Conservation (phyloP, 2,329 filamentous ascomycete genomes). For the Fusarium scirpi region DNA sequence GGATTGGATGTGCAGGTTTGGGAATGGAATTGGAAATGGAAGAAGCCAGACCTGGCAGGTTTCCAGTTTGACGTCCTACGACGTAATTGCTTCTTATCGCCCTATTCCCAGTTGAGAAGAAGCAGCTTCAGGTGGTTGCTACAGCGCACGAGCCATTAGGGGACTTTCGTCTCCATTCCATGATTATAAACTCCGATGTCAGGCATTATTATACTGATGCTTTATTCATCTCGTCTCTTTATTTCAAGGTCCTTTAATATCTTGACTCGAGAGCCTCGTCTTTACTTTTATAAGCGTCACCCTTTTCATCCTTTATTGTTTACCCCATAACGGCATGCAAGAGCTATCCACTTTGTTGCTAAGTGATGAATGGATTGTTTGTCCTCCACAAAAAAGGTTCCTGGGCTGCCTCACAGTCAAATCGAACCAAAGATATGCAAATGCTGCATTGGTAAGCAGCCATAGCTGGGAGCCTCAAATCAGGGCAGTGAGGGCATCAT, state of each 20-base stretch:
- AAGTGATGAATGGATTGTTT: slow-evolving; percentile 1
- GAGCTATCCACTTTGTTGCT: slow-evolving; percentile 9
- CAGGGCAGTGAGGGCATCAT: slow-evolving; percentile 25
- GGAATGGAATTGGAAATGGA: slow-evolving; percentile 8
- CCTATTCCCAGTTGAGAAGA: slow-evolving; percentile 35
- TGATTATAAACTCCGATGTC: slow-evolving; percentile 21
- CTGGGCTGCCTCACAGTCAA: slow-evolving; percentile 7
- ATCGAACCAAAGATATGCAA: slow-evolving; percentile 9
- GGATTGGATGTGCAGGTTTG: not conserved
- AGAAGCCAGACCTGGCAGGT: slow-evolving; percentile 12
- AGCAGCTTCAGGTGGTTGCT: slow-evolving; percentile 34
- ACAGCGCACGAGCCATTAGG: slow-evolving; percentile 37
- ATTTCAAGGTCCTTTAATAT: not conserved
- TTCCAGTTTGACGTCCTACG: slow-evolving; percentile 30
- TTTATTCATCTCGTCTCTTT: slow-evolving; percentile 1
- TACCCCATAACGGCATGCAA: not conserved
- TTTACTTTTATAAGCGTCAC: slow-evolving; percentile 4
- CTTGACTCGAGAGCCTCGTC: not conserved
- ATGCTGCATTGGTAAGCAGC: slow-evolving; percentile 30
- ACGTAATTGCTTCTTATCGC: slow-evolving; percentile 43
- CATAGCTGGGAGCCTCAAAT: not conserved
- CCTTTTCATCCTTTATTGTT: not conserved
- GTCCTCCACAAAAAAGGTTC: slow-evolving; percentile 19
- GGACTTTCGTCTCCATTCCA: not conserved
- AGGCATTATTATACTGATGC: not conserved